Conservation (phyloP, 1,139 yeast genomes). For the Saccharomyces hybrid region DNA sequence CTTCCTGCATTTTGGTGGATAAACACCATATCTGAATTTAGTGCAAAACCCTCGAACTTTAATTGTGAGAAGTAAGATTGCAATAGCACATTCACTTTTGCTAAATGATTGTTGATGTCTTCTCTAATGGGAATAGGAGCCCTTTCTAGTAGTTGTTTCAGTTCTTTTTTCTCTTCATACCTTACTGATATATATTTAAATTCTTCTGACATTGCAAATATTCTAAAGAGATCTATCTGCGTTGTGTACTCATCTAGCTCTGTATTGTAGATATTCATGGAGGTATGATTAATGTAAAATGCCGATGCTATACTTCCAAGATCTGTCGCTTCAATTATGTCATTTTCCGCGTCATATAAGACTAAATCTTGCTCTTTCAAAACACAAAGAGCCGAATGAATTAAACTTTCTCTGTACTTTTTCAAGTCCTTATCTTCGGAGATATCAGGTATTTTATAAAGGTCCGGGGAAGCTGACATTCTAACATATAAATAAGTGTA, state of each 20-base stretch:
- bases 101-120: slow-evolving; percentile 57
- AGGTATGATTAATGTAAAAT: slow-evolving; percentile 70
- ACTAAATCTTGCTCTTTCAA: slow-evolving; percentile 51
- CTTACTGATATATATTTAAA: slow-evolving; percentile 78
- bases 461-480: slow-evolving; percentile 63
- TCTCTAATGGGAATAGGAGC: slow-evolving; percentile 87
- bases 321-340: slow-evolving; percentile 53
- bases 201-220: slow-evolving; percentile 78
- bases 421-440: slow-evolving; percentile 43
- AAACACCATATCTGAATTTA: slow-evolving; percentile 89
- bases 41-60: slow-evolving; percentile 76
- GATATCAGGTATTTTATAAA: slow-evolving; percentile 43
- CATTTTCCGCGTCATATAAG: slow-evolving; percentile 46
- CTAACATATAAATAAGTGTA: slow-evolving; percentile 74
- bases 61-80: slow-evolving; percentile 80
- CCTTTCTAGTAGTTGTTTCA: slow-evolving; percentile 57
- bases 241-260: slow-evolving; percentile 58
- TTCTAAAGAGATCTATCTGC: slow-evolving; percentile 65
- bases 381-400: slow-evolving; percentile 64
- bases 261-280: slow-evolving; percentile 57
- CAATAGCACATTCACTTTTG: slow-evolving; percentile 71
- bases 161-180: slow-evolving; percentile 78
- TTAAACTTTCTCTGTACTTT: slow-evolving; percentile 56
- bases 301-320: slow-evolving; percentile 81
- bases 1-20: slow-evolving; percentile 92